Evolutionary conservation across 2,329 filamentous ascomycete genomes (phyloP).

Genomic region (Magnaporthiopsis rhizophila): DNA sequence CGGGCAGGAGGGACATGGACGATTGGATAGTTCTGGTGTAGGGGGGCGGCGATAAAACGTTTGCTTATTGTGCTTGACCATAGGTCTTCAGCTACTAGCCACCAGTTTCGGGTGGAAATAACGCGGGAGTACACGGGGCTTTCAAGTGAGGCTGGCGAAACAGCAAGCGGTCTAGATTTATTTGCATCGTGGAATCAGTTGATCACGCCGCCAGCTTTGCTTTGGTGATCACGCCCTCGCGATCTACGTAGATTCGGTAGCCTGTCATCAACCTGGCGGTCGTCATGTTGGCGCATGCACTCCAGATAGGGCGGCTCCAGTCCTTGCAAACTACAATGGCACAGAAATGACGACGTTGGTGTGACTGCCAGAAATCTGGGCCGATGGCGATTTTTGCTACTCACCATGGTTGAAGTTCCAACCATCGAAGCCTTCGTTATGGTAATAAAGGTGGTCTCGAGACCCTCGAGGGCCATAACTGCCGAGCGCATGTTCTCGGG

Average conservation of each 20-base stretch:
- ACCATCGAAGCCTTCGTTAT: slow-evolving; percentile 36
- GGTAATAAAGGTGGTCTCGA: slow-evolving; percentile 37
- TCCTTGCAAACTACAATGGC: slow-evolving; percentile 31
- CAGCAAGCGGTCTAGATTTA: neutral
- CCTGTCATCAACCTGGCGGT: slow-evolving; percentile 32
- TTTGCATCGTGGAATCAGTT: neutral
- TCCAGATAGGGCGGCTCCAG: slow-evolving; percentile 31
- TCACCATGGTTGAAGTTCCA: slow-evolving; percentile 38
- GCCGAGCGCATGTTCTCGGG: slow-evolving; percentile 32
- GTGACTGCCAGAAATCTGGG: neutral
- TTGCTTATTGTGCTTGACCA: neutral
- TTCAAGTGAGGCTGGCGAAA: neutral
- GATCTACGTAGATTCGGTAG: neutral
- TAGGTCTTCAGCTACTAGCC: neutral
- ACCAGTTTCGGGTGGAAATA: neutral
- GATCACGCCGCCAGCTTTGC: neutral
- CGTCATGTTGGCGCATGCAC: slow-evolving; percentile 35
- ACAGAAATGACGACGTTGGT: neutral
- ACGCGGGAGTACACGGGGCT: too few relatives aligned
- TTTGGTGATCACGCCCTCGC: neutral
- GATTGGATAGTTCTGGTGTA: slow-evolving; percentile 14
- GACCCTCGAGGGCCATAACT: slow-evolving; percentile 37
- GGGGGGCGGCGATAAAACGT: neutral
- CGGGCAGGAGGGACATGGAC: slow-evolving; percentile 22
- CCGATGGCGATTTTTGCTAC: slow-evolving; percentile 8